Conservation (phyloP, 2,329 filamentous ascomycete species). For the Paracoccidioides brasiliensis region DNA sequence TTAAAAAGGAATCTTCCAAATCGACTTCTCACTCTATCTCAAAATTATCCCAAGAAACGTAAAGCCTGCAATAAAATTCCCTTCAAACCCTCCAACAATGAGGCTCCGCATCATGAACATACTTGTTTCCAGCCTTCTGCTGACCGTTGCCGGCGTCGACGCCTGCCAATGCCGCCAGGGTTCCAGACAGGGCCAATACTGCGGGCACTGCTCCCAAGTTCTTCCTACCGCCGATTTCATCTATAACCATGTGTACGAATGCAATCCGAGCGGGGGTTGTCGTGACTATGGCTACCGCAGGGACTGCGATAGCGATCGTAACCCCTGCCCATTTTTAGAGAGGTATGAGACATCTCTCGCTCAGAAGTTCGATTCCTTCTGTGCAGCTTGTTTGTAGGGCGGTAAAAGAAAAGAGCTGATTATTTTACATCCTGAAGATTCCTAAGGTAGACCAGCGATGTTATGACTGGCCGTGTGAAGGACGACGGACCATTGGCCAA, state of each 20-base stretch:
- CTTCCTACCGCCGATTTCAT: not conserved
- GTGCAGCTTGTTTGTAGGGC: not conserved
- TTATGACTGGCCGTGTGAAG: too few species aligned
- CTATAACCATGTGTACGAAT: conserved; percentile 1
- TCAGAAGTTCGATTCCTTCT: not conserved
- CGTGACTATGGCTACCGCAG: not conserved
- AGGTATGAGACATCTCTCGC: not conserved
- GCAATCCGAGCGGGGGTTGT: not conserved
- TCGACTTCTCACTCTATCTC: not conserved
- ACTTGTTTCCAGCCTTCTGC: not conserved
- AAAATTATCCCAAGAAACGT: not conserved
- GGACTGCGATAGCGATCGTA: not conserved
- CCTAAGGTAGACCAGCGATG: not conserved
- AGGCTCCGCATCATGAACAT: conserved; percentile 1
- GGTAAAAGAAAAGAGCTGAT: not conserved
- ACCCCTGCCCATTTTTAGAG: not conserved
- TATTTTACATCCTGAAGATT: not conserved
- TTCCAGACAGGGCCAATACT: not conserved
- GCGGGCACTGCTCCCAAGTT: not conserved
- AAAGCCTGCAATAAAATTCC: not conserved
- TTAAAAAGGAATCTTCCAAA: not conserved
- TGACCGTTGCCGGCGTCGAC: not conserved
- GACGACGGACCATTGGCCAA: too few species aligned
- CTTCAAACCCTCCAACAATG: not conserved
- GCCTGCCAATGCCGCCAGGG: not conserved